Base-by-base conservation (phyloP, 1,284 basidiomycete species). In the Sporisorium iseilematis-ciliati region DNA sequence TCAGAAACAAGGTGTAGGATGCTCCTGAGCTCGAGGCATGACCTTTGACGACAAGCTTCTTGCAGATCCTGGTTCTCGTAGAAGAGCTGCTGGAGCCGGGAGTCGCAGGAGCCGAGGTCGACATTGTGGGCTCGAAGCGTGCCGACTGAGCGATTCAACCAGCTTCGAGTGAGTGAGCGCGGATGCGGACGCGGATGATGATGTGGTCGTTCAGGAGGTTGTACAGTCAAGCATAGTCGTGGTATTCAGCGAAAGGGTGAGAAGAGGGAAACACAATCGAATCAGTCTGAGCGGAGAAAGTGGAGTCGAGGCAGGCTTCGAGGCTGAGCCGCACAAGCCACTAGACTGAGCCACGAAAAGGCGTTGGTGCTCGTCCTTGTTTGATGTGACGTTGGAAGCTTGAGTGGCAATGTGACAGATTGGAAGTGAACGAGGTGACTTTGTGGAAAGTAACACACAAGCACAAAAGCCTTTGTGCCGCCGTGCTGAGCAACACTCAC, bases 41-140 rank as follows among this genome's bases (percentile, higher is more conserved):
- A 10, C 75, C 75, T 25, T 69, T 68, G 49, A 77, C 23, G 26
- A 77, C 65, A 33, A 77, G 62, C 56, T 74, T 77, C 52, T 73
- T 68, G 58, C 75, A 74, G 40, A 77, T 58, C 35, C 72, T 61
- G 8, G 57, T 11, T 4, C 14, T 50, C 3, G 54, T 4, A 7
- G 49, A 35, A 26, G 58, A 41, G 35, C 35, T 57, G n/a, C 42
- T 21, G 4, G 61, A 49, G 4, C 43, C 35, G 20, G 54, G 25
- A 16, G 62, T 46, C 7, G 18, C 42, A 23, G 45, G 31, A 1
- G 11, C 18, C 2, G 40, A n/a, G 29, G 3, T 25, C 11, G 55
- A 18, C 68, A 71, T 65, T 20, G 4, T 14, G 25, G 35, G 16
- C 20, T 41, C 40, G 21, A 18, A 43, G 35, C 8, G 16, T 10